These are phyloP conservation scores for Spergularia marina DNA, from an alignment of 148 eudicot species.

Conservation along the genomic window DNA sequence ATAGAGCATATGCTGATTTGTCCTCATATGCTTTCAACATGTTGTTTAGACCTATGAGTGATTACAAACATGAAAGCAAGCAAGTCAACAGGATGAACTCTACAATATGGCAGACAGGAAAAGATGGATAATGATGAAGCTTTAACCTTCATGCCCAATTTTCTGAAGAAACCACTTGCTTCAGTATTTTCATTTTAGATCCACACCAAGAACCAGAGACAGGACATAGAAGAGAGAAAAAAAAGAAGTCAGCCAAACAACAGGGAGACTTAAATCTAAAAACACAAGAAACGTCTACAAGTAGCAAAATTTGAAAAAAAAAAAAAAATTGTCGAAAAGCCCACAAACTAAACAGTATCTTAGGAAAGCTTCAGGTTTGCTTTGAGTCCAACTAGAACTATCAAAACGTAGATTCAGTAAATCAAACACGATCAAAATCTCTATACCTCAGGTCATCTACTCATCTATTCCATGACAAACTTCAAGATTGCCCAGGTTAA, in stretches of 20 bases:
- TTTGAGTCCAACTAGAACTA: neutral
- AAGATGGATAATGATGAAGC: neutral
- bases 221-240: conserved; percentile 8
- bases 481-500: neutral
- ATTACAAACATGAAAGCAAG: neutral
- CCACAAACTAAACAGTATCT: neutral
- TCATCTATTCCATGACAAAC: neutral
- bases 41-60: conserved; percentile 70
- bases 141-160: conserved; percentile 82
- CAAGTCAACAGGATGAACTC: neutral
- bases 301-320: neutral
- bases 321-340: neutral
- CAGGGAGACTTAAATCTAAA: neutral
- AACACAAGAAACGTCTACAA: neutral
- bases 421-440: neutral
- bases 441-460: neutral
- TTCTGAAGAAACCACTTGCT: conserved; percentile 98
- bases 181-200: conserved; percentile 28
- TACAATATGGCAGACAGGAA: neutral
- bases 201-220: conserved; percentile 13
- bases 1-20: conserved; percentile 90
- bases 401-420: neutral
- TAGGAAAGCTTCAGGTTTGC: neutral
- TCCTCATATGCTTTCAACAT: conserved; percentile 82
- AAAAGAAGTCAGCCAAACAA: conserved; percentile 19